Evolutionary conservation across 2,329 filamentous ascomycete genomes (phyloP).

Genomic region (Cladosporium sphaerospermum): DNA sequence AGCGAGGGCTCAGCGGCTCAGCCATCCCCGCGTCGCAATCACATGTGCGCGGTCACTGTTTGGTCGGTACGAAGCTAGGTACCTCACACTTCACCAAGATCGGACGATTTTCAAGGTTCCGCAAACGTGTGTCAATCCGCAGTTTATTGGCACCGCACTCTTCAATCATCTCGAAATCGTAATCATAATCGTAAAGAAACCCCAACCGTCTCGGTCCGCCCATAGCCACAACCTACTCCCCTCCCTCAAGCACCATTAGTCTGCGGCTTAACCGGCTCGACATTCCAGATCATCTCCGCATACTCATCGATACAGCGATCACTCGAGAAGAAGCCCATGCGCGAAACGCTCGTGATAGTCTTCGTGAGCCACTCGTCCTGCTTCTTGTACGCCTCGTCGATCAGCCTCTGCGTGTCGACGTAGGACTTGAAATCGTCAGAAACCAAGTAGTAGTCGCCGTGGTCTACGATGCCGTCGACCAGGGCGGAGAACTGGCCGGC

Average conservation of each 20-base stretch:
- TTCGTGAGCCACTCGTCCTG: slow-evolving; percentile 90
- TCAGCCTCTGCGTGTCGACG: slow-evolving; percentile 79
- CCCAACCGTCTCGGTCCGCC: too few relatives aligned
- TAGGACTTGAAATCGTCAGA: slow-evolving; percentile 97
- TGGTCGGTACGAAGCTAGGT: too few relatives aligned
- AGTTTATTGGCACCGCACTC: too few relatives aligned
- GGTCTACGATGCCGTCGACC: slow-evolving; percentile 77
- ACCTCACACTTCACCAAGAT: too few relatives aligned
- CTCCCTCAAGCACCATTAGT: slow-evolving; percentile 7
- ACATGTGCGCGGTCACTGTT: too few relatives aligned
- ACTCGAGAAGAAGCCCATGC: slow-evolving; percentile 97
- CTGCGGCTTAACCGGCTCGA: slow-evolving; percentile 61
- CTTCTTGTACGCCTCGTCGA: slow-evolving; percentile 87
- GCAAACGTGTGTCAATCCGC: too few relatives aligned
- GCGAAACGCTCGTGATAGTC: slow-evolving; percentile 76
- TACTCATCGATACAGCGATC: slow-evolving; percentile 97
- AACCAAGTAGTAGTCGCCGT: slow-evolving; percentile 96
- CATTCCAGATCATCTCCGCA: slow-evolving; percentile 94
- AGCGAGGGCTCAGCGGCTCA: neutral
- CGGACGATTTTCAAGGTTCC: too few relatives aligned
- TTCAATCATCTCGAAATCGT: too few relatives aligned
- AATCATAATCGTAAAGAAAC: too few relatives aligned
- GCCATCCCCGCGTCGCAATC: slow-evolving; percentile 1
- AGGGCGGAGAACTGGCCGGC: slow-evolving; percentile 73
- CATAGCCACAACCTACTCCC: too few relatives aligned